Base-by-base conservation (phyloP, 805 yeast genomes). In the Ogataea angusta region DNA sequence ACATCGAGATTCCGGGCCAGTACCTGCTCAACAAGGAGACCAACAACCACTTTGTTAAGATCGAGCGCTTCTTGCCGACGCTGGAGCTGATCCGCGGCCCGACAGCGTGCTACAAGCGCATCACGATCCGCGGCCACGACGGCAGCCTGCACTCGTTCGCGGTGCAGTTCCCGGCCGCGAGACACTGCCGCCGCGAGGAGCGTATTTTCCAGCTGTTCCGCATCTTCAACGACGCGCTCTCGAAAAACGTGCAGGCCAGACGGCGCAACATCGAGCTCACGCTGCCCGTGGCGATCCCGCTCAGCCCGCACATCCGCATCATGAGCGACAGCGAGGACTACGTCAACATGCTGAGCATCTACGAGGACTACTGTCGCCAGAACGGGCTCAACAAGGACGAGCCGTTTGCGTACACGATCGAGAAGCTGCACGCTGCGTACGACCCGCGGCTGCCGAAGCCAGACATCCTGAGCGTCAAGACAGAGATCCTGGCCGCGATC, bases 1-100 rank as follows among this genome's bases (percentile, higher is more conserved):
- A 93, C 36, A 87, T 93, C 43, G 99, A 93, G 61, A 81, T 93
- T 43, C 99, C 99, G 0, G 99, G 99, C 2, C 99, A 93, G 59
- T 93, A 93, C 57, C 68, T 90, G 57, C 70, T 88, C 67, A 85
- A 87, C 60, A 85, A 82, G 59, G 98, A 91, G 54, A 87, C 73
- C 62, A 88, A 75, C 62, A 91, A 87, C 59, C 96, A 91, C 61
- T 95, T 93, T 60, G 76, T 88, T 36, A 93, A 93, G 71, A 86
- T 93, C 54, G 97, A 89, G 48, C 72, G 99, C 43, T 95, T 93
- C 65, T 66, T 93, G 61, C 95, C 98, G 2, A 79, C 86, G 0
- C 78, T 93, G 39, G 95, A 88, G 45, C 75, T 90, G 48, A 85
- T 89, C 4, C 78, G 99, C 43, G 95, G 96, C 1, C 83, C 91